phyloP scores from a whole-genome alignment of 768 basidiomycete species.

The Suillus hirtellus region DNA sequence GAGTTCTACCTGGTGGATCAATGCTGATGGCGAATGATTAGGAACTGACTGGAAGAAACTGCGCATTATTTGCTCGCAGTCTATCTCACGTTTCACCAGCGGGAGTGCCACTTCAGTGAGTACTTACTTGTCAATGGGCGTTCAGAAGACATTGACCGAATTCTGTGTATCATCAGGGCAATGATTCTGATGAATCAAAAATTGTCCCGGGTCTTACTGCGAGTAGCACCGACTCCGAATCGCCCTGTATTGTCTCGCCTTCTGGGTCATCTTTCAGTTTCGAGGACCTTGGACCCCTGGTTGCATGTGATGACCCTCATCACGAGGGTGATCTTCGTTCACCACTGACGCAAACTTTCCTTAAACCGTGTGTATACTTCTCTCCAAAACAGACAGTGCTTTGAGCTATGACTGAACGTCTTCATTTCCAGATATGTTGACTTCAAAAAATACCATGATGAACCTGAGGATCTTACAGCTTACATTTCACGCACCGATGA shows the following conservation, averaged over 20 bases:
- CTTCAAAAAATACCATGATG: neutral
- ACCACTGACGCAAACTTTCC: neutral
- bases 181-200: neutral
- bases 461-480: neutral
- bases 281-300: no score
- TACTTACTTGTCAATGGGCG: neutral
- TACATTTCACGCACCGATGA: neutral
- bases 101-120: neutral
- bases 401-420: neutral
- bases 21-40: neutral
- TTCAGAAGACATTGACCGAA: neutral
- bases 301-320: neutral
- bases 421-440: neutral
- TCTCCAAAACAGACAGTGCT: neutral
- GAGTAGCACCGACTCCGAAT: neutral
- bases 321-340: neutral
- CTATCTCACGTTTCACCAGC: neutral
- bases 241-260: neutral
- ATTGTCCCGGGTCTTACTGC: neutral
- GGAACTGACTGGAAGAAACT: neutral
- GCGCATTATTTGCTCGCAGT: neutral
- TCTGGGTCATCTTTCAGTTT: neutral
- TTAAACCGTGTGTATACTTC: neutral
- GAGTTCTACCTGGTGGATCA: neutral
- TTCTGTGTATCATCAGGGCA: neutral